Base-by-base conservation (phyloP, 1,139 yeast genomes). In the Nakaseomyces kungkrabaensis region DNA sequence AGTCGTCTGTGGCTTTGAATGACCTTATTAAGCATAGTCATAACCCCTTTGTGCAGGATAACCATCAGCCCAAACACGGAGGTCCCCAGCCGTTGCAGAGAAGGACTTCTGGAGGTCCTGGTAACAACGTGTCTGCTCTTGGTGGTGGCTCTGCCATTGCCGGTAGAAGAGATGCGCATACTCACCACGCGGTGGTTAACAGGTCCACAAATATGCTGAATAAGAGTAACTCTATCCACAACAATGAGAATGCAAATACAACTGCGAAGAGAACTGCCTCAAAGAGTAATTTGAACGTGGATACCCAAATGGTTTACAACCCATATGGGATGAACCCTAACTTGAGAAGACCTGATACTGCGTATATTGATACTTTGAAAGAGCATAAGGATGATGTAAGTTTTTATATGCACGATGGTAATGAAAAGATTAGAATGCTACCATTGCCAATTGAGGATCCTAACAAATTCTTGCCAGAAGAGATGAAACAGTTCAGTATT, bases 401-500 rank as follows among this genome's bases (percentile, higher is more conserved):
- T 34, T 65, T 63, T 47, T 65, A 63, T 40, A 51, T 63, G 49
- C 61, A 63, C 24, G 65, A 64, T 24, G 70, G 69, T 34, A 72
- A 72, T 45, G 75, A 73, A 32, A 60, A 60, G 51, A 58, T 66
- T 37, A 72, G 82, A 47, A 68, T 79, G 38, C 67, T 85, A 51
- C 77, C 82, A 6, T 73, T 79, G 53, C 92, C 92, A 0, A 79
- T 84, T 29, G 78, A 77, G 25, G 78, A 81, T 58, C 94, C 94
- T 4, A 84, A 85, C 63, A 78, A 77, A 38, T 75, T 68, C 56
- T 66, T 85, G 45, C 90, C 92, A 0, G 71, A 65, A 0, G 77
- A 75, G 4, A 72, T 79, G 57, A 70, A 75, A 51, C 78, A 81
- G 61, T 72, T 70, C 10, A 77, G 77, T 59, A 70, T 76, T 22